Conservation (phyloP, 2,329 filamentous ascomycete genomes). For the Fusarium anguioides region DNA sequence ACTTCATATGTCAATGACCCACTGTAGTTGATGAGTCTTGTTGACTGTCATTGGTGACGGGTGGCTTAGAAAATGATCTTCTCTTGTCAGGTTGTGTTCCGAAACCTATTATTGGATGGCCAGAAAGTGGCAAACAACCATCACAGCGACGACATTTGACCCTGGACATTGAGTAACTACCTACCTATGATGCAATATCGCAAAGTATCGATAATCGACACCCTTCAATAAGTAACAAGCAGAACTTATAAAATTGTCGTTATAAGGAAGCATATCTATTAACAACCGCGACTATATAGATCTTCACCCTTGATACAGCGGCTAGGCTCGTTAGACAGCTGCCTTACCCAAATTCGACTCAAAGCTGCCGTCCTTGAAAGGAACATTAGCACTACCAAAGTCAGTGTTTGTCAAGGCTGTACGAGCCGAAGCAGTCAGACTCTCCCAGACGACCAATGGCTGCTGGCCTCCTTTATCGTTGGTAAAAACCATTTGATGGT, state of each 20-base stretch:
- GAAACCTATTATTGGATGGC: background rate
- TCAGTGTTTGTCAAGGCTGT: constrained; percentile 53
- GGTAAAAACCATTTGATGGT: constrained; percentile 55
- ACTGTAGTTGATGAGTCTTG: constrained; percentile 18
- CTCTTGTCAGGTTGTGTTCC: background rate
- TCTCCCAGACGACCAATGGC: constrained; percentile 59
- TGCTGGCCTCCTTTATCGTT: constrained; percentile 52
- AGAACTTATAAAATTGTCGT: background rate
- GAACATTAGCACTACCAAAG: constrained; percentile 57
- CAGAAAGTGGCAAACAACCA: constrained; percentile 12
- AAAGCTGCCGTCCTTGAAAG: constrained; percentile 53
- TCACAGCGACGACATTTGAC: constrained; percentile 2
- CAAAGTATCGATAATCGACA: too few species aligned
- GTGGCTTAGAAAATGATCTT: background rate
- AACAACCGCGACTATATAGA: background rate
- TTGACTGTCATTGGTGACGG: background rate
- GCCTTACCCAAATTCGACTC: constrained; percentile 38
- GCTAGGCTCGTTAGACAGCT: constrained; percentile 3
- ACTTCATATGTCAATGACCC: constrained; percentile 25
- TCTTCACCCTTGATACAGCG: background rate
- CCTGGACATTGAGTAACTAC: background rate
- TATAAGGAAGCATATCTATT: background rate
- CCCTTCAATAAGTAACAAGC: background rate
- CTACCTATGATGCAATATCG: constrained; percentile 13
- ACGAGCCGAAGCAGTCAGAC: constrained; percentile 50